phyloP scores from a whole-genome alignment of 768 basidiomycete species.

The Dictyophora rubrovolvata region DNA sequence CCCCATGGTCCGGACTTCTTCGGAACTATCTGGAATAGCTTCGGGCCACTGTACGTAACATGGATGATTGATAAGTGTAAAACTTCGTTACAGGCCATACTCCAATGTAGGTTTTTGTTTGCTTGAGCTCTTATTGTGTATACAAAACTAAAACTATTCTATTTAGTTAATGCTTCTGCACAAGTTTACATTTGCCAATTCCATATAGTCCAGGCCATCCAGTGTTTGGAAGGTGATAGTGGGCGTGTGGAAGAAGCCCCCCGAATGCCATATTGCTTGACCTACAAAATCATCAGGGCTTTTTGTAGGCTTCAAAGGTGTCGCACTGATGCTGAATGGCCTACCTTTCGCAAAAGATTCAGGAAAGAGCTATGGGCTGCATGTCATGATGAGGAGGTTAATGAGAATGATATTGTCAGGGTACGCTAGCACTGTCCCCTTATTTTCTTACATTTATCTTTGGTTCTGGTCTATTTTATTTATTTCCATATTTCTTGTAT shows the following conservation, averaged over 20 bases:
- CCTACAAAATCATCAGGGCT: background rate
- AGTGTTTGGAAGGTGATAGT: slow-evolving; percentile 11
- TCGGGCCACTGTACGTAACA: background rate
- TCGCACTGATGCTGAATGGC: background rate
- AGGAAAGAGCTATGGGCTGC: too few species aligned
- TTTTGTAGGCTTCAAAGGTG: slow-evolving; percentile 12
- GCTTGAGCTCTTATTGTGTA: background rate
- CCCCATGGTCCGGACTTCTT: too few species aligned
- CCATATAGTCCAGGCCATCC: slow-evolving; percentile 16
- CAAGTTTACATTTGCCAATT: slow-evolving; percentile 14
- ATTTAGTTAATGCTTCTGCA: background rate
- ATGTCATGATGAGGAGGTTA: background rate
- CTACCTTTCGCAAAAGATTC: background rate
- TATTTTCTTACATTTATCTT: too few species aligned
- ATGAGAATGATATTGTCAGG: too few species aligned
- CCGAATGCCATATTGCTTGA: background rate
- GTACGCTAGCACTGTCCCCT: too few species aligned
- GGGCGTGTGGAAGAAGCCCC: slow-evolving; percentile 3
- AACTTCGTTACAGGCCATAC: background rate
- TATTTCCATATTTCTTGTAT: too few species aligned
- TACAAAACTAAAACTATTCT: background rate
- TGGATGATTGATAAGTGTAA: slow-evolving; percentile 14
- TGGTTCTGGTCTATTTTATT: too few species aligned
- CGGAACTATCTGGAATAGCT: too few species aligned
- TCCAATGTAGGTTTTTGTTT: background rate